Percentiles rank a stretch among this genome's conserved stretches.
phyloP scores from a whole-genome alignment of 345 rosid genomes.

The Sisymbrium irio region DNA sequence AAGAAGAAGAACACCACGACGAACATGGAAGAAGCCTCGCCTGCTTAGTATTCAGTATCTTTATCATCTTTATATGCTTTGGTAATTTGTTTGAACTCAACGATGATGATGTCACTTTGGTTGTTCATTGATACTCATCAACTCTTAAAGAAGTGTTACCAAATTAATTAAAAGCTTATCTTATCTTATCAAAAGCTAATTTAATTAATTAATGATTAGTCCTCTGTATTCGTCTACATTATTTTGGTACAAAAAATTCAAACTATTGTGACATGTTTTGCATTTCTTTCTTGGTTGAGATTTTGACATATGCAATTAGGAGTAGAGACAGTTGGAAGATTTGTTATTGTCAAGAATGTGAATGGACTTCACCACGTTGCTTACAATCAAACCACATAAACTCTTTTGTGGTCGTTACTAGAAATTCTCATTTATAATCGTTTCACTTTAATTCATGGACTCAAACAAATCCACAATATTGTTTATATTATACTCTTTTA shows the following conservation, averaged over 20 bases:
- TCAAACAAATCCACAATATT: background rate
- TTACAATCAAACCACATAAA: slow-evolving; percentile 15
- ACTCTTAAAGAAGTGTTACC: background rate
- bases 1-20: background rate
- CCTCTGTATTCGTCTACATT: background rate
- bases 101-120: background rate
- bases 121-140: background rate
- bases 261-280: background rate
- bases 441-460: slow-evolving; percentile 21
- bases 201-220: background rate
- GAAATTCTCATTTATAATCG: background rate
- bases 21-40: background rate
- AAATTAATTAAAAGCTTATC: too few species aligned
- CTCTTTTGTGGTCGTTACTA: slow-evolving; percentile 6
- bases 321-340: slow-evolving; percentile 7
- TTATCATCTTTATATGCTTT: background rate
- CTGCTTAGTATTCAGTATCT: background rate
- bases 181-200: background rate
- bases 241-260: too few species aligned
- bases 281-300: slow-evolving; percentile 3
- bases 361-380: slow-evolving; percentile 27
- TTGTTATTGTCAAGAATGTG: slow-evolving; percentile 13
- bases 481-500: background rate
- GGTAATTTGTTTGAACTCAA: background rate
- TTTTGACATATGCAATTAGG: background rate